Evolutionary conservation across 805 yeast species (phyloP), one percentile per base, ranked within the genome.

Genomic region (Ogataea trehalophila): DNA sequence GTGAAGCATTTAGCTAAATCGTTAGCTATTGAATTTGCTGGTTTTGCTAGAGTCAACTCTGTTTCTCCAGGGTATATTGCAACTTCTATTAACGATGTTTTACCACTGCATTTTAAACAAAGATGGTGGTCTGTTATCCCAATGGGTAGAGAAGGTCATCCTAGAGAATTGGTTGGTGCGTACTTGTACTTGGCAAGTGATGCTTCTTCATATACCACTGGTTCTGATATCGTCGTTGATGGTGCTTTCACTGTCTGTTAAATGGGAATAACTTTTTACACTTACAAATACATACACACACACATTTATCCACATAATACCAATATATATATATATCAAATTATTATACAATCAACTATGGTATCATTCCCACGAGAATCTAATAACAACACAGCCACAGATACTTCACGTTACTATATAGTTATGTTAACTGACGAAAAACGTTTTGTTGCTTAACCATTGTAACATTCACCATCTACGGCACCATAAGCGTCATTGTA

Each of bases 31-130:
- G 79, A 75, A 60, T 74, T 75, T 70, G 70, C 73, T 34, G 65
- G 73, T 8, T 76, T 76, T 55, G 81, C 80, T 33, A 65, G 80
- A 57, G 79, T 74, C 43, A 76, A 76, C 62, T 66, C 77, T n/a
- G 68, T 76, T 34, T 68, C 75, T 39, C 81, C 81, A 16, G 81
- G 81, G 34, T 76, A 76, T 57, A 71, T 74, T 41, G 70, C 70
- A 42, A 73, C 80, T 9, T 74, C 72, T 44, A 71, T 76, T 22
- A 60, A 65, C 29, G 60, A 58, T 47, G 60, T 58, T 42, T 58
- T 65, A 9, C 61, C 63, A 14, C 47, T 51, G 2, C 50, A 50
- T 38, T 48, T 47, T 37, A 51, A 50, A 31, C 56, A 56, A 17
- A 55, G 57, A 41, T 66, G 69, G 71, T 61, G 60, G 59, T 47